Base-by-base conservation (phyloP, 164 flowering plant species). In the Euptelea pleiosperma region DNA sequence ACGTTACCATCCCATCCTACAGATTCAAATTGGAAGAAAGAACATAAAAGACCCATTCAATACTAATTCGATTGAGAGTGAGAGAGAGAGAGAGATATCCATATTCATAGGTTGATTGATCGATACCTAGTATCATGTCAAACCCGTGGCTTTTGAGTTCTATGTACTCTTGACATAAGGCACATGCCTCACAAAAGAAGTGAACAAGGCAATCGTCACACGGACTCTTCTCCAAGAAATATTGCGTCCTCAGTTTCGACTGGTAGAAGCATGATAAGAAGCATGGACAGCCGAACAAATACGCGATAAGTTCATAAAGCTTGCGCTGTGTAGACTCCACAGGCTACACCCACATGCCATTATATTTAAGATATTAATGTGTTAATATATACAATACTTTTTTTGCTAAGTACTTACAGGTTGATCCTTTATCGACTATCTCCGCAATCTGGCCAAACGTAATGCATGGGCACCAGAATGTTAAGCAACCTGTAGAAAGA, bases 381-480 rank as follows among this genome's bases (percentile, higher is more conserved):
- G n/a, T n/a, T n/a, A n/a, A n/a, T n/a, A n/a, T n/a, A n/a, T n/a
- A n/a, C n/a, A n/a, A n/a, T n/a, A n/a, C n/a, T n/a, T n/a, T n/a
- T n/a, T n/a, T n/a, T n/a, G n/a, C n/a, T n/a, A n/a, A 2, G 2
- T 2, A 48, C 82, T 70, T 65, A 82, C 86, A 59, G 0, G 76
- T 45, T 0, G 82, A 61, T 35, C 87, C 87, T 42, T 62, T 66
- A 40, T 79, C 80, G 0, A 82, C 66, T 24, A 82, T 79, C 66
- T 79, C 83, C 0, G 86, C 58, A 28, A 75, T 59, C 55, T 59
- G 78, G 8, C 83, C 86, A 45, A 81, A 81, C 0, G 86, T 75
- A 18, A 79, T 58, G 55, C 86, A 82, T 0, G 80, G 83, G 45
- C 86, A 82, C 77, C 83, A 82, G 6, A 56, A 75, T 12, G 86